Base-by-base conservation (phyloP, 2,329 filamentous ascomycete genomes). In the Hypoxylon sp. region DNA sequence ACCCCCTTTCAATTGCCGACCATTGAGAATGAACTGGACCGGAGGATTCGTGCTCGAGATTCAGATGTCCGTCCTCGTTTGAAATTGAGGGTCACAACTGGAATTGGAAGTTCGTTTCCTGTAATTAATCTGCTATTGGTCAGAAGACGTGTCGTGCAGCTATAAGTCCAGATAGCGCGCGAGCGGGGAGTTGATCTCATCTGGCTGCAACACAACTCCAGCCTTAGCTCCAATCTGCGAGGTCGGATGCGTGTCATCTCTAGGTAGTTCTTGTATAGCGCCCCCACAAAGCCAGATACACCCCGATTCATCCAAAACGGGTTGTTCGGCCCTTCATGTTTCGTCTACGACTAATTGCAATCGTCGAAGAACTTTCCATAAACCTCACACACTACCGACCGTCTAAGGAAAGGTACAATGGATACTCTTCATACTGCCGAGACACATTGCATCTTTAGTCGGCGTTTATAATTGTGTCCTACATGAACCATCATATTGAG, bases 111-210 rank as follows among this genome's bases (percentile, higher is more conserved):
- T 43, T 51, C 29, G 34, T 13, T 45, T 46, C 11, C 15, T 34
- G 36, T 17, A 50, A 51, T 57, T 50, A 41, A 38, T 30, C 31
- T 42, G 25, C 12, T 34, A 58, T 55, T 51, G 55, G 47, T 17
- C 21, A 31, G 27, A 37, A 51, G 32, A 42, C 34, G 41, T 48
- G 32, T 45, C 29, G 26, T 44, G 32, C 50, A 43, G 42, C 17
- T 29, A 49, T 31, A 43, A 36, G 38, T 13, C n/a, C 16, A 20
- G 47, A 38, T 44, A 54, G 38, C 25, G 36, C 15, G 34, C 40
- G 37, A 34, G 46, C 37, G 54, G 51, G 43, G 46, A 49, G 37
- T 25, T 44, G 51, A 55, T 48, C 42, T 55, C 49, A 38, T 51
- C 37, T 46, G 32, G 23, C 36, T 57, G 49, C 32, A 50, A 50